Base-by-base conservation (phyloP, 2,329 filamentous ascomycete genomes). In the Coleophoma cylindrospora region DNA sequence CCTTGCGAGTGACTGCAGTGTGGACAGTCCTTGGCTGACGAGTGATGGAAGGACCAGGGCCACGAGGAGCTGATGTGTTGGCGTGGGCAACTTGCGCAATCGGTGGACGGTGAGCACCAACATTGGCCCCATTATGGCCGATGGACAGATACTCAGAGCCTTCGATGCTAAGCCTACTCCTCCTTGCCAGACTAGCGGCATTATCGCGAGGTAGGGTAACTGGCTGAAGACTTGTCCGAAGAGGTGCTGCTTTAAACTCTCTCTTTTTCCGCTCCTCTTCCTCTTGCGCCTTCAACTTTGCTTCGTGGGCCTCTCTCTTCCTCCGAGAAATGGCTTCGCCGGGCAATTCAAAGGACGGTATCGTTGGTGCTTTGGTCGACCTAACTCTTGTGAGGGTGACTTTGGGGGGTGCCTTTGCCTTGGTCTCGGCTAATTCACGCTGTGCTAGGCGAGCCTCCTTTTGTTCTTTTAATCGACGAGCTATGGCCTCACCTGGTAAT, bases 161-260 rank as follows among this genome's bases (percentile, higher is more conserved):
- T 5, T 62, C 62, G 11, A 67, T 64, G 21, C 69, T 66, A 43
- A 61, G 36, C n/a, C 73, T 75, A 53, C 65, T 73, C 57, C 76
- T 76, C 33, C 80, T 74, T 40, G 75, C 77, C 34, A 76, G 76
- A 63, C 81, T 85, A 37, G 81, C 68, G 55, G 75, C 64, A 11
- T 79, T 84, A 43, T 81, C 79, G 22, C 81, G 78, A 37, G 80
- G 79, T 6, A 71, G 64, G 47, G 55, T 55, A 27, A 50, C 54
- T 17, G 60, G 55, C 43, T 65, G 66, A 15, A 71, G 61, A 49
- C 70, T 75, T 48, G 70, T 66, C 40, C 75, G 75, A 36, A 80
- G 62, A 15, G 82, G 81, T 34, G 74, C 74, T 6, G 81, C 82
- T 63, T 83, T 86, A 70, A 85, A 85, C 59, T 84, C 79, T 49